These are phyloP conservation scores for Rhizopogon vesiculosus DNA, from an alignment of 768 basidiomycete species.

Conservation along the genomic window DNA sequence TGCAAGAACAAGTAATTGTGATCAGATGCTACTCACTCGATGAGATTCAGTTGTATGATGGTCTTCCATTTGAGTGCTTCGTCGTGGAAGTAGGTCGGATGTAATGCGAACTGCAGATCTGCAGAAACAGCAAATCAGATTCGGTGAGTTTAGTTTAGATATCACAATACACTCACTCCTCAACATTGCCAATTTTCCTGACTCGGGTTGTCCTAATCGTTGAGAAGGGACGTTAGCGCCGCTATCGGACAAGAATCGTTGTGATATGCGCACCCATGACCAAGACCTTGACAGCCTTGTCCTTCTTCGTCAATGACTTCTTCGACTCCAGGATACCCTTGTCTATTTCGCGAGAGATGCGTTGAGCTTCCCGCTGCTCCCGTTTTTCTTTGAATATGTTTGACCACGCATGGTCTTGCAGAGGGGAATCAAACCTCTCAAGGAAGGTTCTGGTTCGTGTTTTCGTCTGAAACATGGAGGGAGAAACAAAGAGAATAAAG, in stretches of 20 bases:
- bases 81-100: constrained; percentile 52
- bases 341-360: constrained; percentile 23
- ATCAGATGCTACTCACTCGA: constrained; percentile 35
- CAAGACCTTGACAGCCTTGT: constrained; percentile 22
- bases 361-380: constrained; percentile 17
- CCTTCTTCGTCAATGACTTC: constrained; percentile 20
- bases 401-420: constrained; percentile 19
- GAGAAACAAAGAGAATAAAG: neutral
- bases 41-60: constrained; percentile 67
- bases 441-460: neutral
- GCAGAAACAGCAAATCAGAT: neutral
- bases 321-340: constrained; percentile 21
- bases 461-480: neutral
- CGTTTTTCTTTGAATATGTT: neutral
- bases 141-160: neutral
- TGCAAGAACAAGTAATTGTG: neutral
- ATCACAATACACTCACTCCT: constrained; percentile 11
- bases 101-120: constrained; percentile 70
- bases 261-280: constrained; percentile 13
- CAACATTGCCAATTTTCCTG: constrained; percentile 28
- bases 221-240: neutral
- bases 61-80: constrained; percentile 59
- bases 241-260: fast-evolving
- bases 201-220: constrained; percentile 22
- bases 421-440: neutral